Evolutionary conservation across 2,329 filamentous ascomycete genomes (phyloP), one percentile per base, ranked within the genome.

Genomic region (Verticillium tricorpus): DNA sequence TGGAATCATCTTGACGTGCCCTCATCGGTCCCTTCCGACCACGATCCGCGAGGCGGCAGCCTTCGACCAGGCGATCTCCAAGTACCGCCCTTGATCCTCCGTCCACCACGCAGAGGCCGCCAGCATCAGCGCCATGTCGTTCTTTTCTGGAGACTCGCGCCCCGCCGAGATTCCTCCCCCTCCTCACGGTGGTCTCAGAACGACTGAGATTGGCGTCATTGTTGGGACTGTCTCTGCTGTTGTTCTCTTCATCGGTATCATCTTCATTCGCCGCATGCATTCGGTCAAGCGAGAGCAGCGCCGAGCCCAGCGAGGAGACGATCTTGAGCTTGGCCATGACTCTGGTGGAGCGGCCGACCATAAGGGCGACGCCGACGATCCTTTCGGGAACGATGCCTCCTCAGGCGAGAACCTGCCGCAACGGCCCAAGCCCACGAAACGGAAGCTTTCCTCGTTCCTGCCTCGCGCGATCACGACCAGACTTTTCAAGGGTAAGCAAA

Each of bases 191-290:
- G 61, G 58, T 54, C 70, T 71, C 61, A 69, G 65, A 8, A 58
- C 66, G 22, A 58, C 68, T 32, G 72, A 73, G 58, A 68, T 72
- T 35, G 72, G 67, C 3, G 63, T 71, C 59, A 67, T 73, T n/a
- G 63, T 67, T 28, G 69, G 63, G 25, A 65, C 66, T 14, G 64
- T 69, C 35, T 12, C 65, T 40, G 66, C 67, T 58, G 69, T 72
- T 57, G 34, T 67, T 39, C 28, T 66, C 5, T 59, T 68, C 54
- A 61, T 73, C 7, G 60, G 61, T 17, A 61, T 65, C 15, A 61
- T 72, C 58, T 70, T 73, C 31, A 59, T 65, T 56, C 65, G 65
- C 60, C 69, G 68, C 8, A 58, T 50, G 60, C 32, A 25, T 25
- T 25, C 12, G n/a, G 58, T n/a, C 37, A 65, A 58, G 37, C 58